A percentile compares a stretch with the other conserved stretches of the same genome.
Conservation (phyloP, 129 eudicot species). For the Ambrosia trifida region DNA sequence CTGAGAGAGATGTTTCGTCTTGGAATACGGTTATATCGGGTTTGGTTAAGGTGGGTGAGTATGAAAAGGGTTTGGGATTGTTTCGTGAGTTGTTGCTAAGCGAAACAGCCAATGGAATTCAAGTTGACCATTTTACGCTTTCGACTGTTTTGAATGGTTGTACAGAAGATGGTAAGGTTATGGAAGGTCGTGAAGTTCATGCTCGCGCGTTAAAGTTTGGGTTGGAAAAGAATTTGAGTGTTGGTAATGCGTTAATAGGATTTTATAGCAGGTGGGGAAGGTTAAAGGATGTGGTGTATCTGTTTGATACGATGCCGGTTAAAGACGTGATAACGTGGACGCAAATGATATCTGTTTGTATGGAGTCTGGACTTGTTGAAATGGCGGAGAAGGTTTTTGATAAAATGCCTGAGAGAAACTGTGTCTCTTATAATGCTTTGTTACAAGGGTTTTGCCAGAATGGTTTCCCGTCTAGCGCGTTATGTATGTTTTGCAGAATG, state of each 20-base stretch:
- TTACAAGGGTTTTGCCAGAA: constrained; percentile 79
- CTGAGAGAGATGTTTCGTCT: constrained; percentile 53
- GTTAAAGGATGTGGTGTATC: constrained; percentile 42
- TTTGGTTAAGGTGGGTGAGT: constrained; percentile 49
- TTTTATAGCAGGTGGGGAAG: constrained; percentile 67
- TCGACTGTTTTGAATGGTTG: constrained; percentile 67
- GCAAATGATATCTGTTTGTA: constrained; percentile 59
- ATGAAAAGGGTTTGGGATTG: constrained; percentile 51
- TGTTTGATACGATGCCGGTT: constrained; percentile 61
- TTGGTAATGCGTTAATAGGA: constrained; percentile 76
- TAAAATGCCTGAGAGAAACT: constrained; percentile 70
- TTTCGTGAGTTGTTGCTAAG: constrained; percentile 45
- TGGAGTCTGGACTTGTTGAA: constrained; percentile 71
- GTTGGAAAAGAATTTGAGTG: constrained; percentile 54
- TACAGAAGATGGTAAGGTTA: constrained; percentile 36
- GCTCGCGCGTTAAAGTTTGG: constrained; percentile 55
- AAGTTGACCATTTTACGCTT: constrained; percentile 56
- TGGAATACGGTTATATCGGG: constrained; percentile 83
- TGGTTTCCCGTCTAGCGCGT: constrained; percentile 44
- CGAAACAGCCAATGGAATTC: constrained; percentile 39
- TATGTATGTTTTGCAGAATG: constrained; percentile 63
- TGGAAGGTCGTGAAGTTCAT: constrained; percentile 62
- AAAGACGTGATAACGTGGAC: constrained; percentile 85
- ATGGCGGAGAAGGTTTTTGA: constrained; percentile 54
- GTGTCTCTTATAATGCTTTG: constrained; percentile 64